Evolutionary conservation across 179 eudicot species (phyloP).

Genomic region (Kewa caespitosa): DNA sequence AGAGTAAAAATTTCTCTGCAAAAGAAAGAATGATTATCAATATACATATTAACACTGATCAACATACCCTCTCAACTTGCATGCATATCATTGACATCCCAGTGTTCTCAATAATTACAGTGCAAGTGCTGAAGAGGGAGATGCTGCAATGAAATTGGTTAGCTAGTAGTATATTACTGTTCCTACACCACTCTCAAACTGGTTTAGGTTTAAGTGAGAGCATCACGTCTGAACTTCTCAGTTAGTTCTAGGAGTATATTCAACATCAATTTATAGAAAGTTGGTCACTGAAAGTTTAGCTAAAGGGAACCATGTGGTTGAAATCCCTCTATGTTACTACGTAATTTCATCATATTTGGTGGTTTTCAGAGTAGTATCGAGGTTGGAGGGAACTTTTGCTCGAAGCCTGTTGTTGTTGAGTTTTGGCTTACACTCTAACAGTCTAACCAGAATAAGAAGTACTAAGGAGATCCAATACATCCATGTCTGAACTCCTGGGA

Average conservation of each 20-base stretch:
- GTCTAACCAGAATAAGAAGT: background rate
- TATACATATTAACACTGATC: background rate
- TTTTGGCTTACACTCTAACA: background rate
- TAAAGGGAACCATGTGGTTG: too few species aligned
- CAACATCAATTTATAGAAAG: background rate
- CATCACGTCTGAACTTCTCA: background rate
- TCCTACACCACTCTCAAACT: background rate
- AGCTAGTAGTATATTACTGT: background rate
- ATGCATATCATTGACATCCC: too few species aligned
- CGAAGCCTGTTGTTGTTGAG: background rate
- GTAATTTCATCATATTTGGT: too few species aligned
- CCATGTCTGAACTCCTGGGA: background rate
- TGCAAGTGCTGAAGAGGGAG: slow-evolving; percentile 1
- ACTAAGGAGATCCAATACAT: background rate
- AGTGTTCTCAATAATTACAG: background rate
- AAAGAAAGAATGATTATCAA: slow-evolving; percentile 1
- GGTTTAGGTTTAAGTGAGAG: background rate
- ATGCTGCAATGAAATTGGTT: background rate
- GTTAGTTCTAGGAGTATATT: background rate
- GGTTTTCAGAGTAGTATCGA: too few species aligned
- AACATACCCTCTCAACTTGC: too few species aligned
- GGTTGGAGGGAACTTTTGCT: too few species aligned
- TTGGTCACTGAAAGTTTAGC: too few species aligned
- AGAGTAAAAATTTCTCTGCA: slow-evolving; percentile 77
- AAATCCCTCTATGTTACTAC: too few species aligned